Base-by-base conservation (phyloP, 352 stramenopile genomes). In the Globisporangium megalacanthum region DNA sequence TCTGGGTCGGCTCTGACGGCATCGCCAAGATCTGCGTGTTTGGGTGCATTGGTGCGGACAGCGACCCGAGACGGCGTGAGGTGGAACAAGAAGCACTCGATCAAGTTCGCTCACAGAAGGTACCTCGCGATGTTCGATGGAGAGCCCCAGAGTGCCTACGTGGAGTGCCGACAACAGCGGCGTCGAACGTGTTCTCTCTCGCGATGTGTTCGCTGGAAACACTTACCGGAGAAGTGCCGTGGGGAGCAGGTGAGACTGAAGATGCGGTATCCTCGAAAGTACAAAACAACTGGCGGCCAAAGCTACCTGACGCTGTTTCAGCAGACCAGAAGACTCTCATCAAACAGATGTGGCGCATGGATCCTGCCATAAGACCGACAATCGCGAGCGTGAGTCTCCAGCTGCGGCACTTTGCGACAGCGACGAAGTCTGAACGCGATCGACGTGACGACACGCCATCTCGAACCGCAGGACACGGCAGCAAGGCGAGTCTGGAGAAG, bases 151-250 rank as follows among this genome's bases (percentile, higher is more conserved):
- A 60, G 33, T 25, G 31, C n/a, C 35, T 52, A 39, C 33, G 20
- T 7, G 45, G 22, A 1, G 20, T 19, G 11, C 10, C 31, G 0
- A 1, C 14, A 11, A 35, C 54, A 15, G 19, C n/a, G 7, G 54
- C 44, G 15, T 60, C 45, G n/a, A 25, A 1, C 11, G 20, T 60
- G n/a, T 60, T 35, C 17, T 60, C 54, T 13, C 14, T 48, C 4
- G 35, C 20, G 8, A 60, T 60, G 54, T 60, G 54, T 17, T 17
- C 33, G 15, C 20, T 49, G 17, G 56, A 62, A 19, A 36, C 19
- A 4, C 2, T 57, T 9, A 57, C 47, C 19, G 48, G 35, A 15
- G 41, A 55, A n/a, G 19, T 45, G 8, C 48, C 56, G 6, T 62
- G 48, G 20, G 15, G n/a, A n/a, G 1, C 14, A 3, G 25, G 14